phyloP scores from a whole-genome alignment of 371 early-diverging fungal species.

The Nematocida major region DNA sequence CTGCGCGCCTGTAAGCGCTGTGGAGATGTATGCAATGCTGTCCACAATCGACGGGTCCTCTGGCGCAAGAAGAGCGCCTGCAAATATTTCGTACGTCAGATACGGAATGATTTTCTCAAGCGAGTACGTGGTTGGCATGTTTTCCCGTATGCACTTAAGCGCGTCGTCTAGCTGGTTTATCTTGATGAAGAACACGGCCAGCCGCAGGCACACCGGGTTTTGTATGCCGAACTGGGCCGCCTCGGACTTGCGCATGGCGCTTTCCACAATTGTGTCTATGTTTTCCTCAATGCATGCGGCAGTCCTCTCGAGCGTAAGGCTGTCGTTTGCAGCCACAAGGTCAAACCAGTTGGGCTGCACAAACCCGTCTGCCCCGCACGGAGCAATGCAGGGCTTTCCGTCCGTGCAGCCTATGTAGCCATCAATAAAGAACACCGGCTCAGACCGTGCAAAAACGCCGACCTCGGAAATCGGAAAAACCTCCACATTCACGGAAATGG shows the following conservation, averaged over 20 bases:
- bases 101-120: constrained; percentile 14
- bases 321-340: background rate
- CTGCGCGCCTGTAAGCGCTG: background rate
- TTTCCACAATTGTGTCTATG: background rate
- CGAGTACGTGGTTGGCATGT: background rate
- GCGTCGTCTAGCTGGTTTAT: constrained; percentile 21
- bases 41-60: background rate
- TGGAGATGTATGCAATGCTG: constrained; percentile 8
- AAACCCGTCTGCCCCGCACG: constrained; percentile 5
- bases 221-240: background rate
- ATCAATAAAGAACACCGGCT: constrained; percentile 34
- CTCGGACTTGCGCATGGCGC: constrained; percentile 19
- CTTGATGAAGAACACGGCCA: constrained; percentile 21
- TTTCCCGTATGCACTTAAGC: constrained; percentile 24
- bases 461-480: constrained; percentile 17
- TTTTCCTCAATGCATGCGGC: background rate
- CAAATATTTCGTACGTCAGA: constrained; percentile 9
- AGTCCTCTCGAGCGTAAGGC: background rate
- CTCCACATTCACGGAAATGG: constrained; percentile 14
- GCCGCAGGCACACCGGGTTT: background rate
- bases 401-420: background rate
- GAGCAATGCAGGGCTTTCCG: background rate
- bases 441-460: background rate
- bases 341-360: background rate
- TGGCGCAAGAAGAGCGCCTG: background rate